Percentiles rank a stretch among this genome's conserved stretches.
Conservation (phyloP, 441 rosid genomes). For the Pelargonium myrrhifolium region DNA sequence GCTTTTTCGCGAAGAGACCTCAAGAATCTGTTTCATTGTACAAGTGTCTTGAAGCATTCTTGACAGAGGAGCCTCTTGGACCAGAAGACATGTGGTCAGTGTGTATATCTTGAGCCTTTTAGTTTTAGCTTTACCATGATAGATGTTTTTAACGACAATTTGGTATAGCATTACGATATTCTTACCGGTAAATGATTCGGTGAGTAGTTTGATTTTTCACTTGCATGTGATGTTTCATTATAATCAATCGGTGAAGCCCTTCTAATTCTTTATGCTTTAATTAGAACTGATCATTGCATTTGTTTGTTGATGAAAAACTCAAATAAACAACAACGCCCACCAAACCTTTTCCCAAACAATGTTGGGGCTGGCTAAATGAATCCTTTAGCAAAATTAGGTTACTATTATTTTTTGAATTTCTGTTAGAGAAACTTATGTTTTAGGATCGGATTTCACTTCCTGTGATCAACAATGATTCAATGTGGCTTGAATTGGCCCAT, state of each 20-base stretch:
- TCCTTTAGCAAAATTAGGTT: too few species aligned
- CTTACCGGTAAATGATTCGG: not conserved
- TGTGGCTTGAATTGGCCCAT: not conserved
- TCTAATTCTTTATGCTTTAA: not conserved
- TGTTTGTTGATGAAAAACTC: constrained; percentile 1
- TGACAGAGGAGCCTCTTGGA: constrained; percentile 78
- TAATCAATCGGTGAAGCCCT: not conserved
- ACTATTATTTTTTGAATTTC: constrained; percentile 1
- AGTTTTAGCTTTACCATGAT: constrained; percentile 10
- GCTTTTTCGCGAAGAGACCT: constrained; percentile 40
- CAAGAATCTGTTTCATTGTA: constrained; percentile 59
- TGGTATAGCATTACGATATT: not conserved
- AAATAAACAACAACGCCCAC: not conserved
- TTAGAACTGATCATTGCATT: not conserved
- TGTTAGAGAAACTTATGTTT: not conserved
- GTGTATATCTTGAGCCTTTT: constrained; percentile 14
- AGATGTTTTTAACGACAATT: not conserved
- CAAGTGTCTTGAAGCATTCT: constrained; percentile 75
- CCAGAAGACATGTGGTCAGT: constrained; percentile 89
- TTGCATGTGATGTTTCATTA: not conserved
- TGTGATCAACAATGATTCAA: not conserved
- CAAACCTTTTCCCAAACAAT: too few species aligned
- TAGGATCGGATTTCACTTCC: not conserved
- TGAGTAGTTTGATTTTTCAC: not conserved
- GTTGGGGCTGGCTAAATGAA: too few species aligned